Conservation (phyloP, 1,139 yeast genomes). For the Zygoascus meyerae region DNA sequence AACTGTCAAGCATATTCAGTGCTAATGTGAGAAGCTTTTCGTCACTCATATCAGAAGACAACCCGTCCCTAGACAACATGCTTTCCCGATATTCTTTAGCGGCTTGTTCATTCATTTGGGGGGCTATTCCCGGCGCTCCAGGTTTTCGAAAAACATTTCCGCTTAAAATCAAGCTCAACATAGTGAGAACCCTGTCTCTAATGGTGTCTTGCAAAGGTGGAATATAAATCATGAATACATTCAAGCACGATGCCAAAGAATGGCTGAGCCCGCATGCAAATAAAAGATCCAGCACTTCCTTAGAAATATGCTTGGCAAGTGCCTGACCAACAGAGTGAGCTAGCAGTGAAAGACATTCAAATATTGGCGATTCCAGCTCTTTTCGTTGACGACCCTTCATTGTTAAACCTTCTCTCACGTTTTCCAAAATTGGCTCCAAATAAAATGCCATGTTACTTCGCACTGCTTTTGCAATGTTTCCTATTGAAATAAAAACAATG, state of each 20-base stretch:
- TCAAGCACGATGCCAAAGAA: conserved; percentile 70
- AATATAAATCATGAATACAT: conserved; percentile 60
- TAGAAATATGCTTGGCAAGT: conserved; percentile 77
- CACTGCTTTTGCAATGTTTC: conserved; percentile 77
- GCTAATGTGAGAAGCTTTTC: conserved; percentile 62
- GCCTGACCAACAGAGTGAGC: conserved; percentile 95
- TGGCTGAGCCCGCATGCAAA: conserved; percentile 77
- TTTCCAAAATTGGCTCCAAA: conserved; percentile 77
- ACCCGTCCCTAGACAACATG: conserved; percentile 60
- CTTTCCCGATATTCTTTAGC: conserved; percentile 76
- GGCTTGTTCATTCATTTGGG: conserved; percentile 52
- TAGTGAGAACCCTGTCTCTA: conserved; percentile 63
- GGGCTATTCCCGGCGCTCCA: conserved; percentile 67
- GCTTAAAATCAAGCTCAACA: conserved; percentile 70
- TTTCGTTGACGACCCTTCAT: conserved; percentile 53
- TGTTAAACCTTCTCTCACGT: conserved; percentile 74
- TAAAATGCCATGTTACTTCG: conserved; percentile 85
- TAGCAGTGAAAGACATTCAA: conserved; percentile 80
- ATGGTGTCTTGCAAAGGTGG: conserved; percentile 76
- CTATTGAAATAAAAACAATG: conserved; percentile 75
- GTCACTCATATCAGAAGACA: conserved; percentile 34
- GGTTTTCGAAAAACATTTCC: conserved; percentile 82
- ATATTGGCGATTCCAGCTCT: conserved; percentile 81
- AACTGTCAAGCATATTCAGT: conserved; percentile 63
- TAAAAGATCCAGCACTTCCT: conserved; percentile 73